Evolutionary conservation across 2,329 filamentous ascomycete genomes (phyloP).

Genomic region (Malbranchea cinnamomea): DNA sequence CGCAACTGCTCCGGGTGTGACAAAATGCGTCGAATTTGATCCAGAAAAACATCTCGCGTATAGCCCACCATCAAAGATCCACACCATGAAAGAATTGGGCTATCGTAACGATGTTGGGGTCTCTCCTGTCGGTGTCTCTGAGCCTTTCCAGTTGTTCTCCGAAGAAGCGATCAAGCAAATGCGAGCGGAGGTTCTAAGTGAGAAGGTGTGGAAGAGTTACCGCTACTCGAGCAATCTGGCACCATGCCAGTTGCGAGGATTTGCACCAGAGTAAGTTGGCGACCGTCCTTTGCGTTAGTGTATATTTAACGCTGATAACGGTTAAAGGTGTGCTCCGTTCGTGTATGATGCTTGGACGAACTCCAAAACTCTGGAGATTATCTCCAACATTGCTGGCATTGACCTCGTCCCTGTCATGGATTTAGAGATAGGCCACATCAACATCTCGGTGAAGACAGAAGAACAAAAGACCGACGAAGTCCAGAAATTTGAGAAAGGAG

Average conservation of each 20-base stretch:
- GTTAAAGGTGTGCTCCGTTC: constrained; percentile 44
- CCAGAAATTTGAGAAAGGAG: constrained; percentile 27
- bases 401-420: constrained; percentile 41
- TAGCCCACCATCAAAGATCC: constrained; percentile 34
- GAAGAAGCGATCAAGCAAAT: constrained; percentile 46
- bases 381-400: constrained; percentile 40
- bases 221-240: constrained; percentile 45
- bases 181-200: constrained; percentile 45
- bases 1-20: constrained; percentile 1
- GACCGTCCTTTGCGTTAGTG: background rate
- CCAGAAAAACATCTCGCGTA: constrained; percentile 42
- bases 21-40: constrained; percentile 31
- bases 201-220: constrained; percentile 42
- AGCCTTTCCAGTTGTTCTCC: constrained; percentile 50
- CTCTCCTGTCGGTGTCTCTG: constrained; percentile 48
- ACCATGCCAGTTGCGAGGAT: constrained; percentile 40
- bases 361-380: constrained; percentile 32
- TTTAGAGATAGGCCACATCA: constrained; percentile 42
- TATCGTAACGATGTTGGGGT: constrained; percentile 41
- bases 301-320: constrained; percentile 4
- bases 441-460: constrained; percentile 38
- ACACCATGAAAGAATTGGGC: constrained; percentile 49
- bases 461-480: constrained; percentile 29
- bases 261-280: constrained; percentile 37
- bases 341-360: constrained; percentile 47